phyloP scores from a whole-genome alignment of 192 early-diverging fungal species.

The Coemansia sp. region DNA sequence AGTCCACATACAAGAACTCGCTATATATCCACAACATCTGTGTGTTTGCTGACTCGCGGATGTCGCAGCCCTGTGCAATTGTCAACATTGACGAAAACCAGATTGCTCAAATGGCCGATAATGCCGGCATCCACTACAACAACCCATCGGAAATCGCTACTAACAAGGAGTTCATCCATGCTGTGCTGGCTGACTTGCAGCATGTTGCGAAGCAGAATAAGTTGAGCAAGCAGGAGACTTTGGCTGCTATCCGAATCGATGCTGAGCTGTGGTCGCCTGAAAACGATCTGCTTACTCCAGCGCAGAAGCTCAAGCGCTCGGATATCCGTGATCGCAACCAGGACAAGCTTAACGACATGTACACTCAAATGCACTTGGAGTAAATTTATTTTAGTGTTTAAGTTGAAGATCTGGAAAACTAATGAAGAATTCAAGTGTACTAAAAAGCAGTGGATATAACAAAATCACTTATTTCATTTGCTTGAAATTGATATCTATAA shows the following conservation, averaged over 20 bases:
- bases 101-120: constrained; percentile 52
- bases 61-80: constrained; percentile 73
- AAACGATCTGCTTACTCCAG: constrained; percentile 82
- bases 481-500: too few relatives aligned
- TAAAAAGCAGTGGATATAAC: too few relatives aligned
- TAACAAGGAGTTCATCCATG: constrained; percentile 18
- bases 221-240: constrained; percentile 74
- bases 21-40: constrained; percentile 77
- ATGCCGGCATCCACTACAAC: constrained; percentile 22
- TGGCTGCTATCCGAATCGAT: constrained; percentile 65
- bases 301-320: constrained; percentile 85
- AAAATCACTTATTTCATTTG: too few relatives aligned
- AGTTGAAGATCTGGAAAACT: too few relatives aligned
- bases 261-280: constrained; percentile 87
- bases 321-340: constrained; percentile 72
- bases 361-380: constrained; percentile 17
- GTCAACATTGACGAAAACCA: constrained; percentile 62
- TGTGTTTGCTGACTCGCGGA: constrained; percentile 72
- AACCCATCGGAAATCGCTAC: constrained; percentile 36
- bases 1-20: constrained; percentile 85
- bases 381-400: too few relatives aligned
- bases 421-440: too few relatives aligned
- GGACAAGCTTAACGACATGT: constrained; percentile 35
- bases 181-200: constrained; percentile 35
- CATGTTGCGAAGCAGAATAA: constrained; percentile 63